Conservation (phyloP, 768 basidiomycete genomes). For the Xerocomus potaroensis region DNA sequence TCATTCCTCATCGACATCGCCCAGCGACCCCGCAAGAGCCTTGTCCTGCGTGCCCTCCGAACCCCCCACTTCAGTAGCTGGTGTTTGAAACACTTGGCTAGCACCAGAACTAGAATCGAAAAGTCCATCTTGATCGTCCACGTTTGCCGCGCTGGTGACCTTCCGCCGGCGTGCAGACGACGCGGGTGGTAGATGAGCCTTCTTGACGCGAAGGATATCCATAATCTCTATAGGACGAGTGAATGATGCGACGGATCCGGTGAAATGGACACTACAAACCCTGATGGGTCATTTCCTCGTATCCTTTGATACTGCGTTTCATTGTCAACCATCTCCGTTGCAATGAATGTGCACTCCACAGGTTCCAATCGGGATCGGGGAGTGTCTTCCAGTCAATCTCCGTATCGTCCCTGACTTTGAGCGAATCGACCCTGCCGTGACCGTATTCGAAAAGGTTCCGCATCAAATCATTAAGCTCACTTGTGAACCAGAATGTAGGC, state of each 20-base stretch:
- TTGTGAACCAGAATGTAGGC: conserved; percentile 80
- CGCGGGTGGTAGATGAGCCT: conserved; percentile 49
- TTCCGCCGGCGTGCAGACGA: conserved; percentile 43
- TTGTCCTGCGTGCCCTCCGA: conserved; percentile 15
- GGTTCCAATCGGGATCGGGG: conserved; percentile 71
- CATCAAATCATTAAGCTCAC: conserved; percentile 32
- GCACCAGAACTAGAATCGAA: conserved; percentile 18
- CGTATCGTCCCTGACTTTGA: conserved; percentile 72
- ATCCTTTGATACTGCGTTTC: conserved; percentile 72
- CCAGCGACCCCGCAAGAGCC: conserved; percentile 14
- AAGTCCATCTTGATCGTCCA: conserved; percentile 38
- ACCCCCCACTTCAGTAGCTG: conserved; percentile 9
- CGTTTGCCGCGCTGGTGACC: conserved; percentile 47
- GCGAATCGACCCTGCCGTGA: conserved; percentile 57
- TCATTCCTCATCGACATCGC: conserved; percentile 16
- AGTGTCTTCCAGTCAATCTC: conserved; percentile 85
- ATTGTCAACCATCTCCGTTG: conserved; percentile 79
- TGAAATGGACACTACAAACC: conserved; percentile 41
- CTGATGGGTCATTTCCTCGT: conserved; percentile 76
- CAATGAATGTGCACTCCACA: conserved; percentile 78
- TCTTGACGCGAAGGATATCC: conserved; percentile 74
- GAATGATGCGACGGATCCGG: conserved; percentile 3
- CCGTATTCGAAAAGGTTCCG: background rate
- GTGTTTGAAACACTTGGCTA: conserved; percentile 26
- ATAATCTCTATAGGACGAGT: conserved; percentile 56